Conservation (phyloP, 306 rosid species). For the Lathyrus oleraceus region DNA sequence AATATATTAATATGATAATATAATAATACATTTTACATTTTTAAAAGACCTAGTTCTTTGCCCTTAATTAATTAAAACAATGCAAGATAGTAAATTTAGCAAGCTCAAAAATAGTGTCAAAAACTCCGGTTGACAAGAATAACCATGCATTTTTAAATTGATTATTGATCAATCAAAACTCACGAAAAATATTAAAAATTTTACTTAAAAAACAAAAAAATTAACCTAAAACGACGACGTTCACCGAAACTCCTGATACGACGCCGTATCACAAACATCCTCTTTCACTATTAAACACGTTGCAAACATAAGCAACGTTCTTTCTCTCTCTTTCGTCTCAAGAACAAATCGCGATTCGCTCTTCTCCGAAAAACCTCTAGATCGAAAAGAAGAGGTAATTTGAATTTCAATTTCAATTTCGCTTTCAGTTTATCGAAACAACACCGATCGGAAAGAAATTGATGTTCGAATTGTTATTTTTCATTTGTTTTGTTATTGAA, state of each 20-base stretch:
- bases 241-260: background rate
- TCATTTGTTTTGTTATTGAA: background rate
- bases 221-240: background rate
- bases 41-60: no score
- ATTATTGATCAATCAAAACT: background rate
- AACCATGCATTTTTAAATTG: background rate
- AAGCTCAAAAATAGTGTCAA: constrained; percentile 7
- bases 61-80: background rate
- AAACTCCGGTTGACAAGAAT: background rate
- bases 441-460: background rate
- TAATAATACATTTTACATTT: no score
- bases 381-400: constrained; percentile 30
- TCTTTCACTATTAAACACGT: constrained; percentile 7
- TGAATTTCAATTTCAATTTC: background rate
- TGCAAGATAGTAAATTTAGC: background rate
- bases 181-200: background rate
- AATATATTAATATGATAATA: no score
- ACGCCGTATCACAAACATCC: background rate
- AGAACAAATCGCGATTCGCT: constrained; percentile 30
- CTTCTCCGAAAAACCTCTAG: constrained; percentile 31
- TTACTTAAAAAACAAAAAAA: background rate
- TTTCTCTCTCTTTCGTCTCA: background rate
- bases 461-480: background rate
- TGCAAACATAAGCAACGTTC: background rate
- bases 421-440: background rate